Conservation (phyloP, 176 grass and related monocot genomes). For the Elaeis guineensis region DNA sequence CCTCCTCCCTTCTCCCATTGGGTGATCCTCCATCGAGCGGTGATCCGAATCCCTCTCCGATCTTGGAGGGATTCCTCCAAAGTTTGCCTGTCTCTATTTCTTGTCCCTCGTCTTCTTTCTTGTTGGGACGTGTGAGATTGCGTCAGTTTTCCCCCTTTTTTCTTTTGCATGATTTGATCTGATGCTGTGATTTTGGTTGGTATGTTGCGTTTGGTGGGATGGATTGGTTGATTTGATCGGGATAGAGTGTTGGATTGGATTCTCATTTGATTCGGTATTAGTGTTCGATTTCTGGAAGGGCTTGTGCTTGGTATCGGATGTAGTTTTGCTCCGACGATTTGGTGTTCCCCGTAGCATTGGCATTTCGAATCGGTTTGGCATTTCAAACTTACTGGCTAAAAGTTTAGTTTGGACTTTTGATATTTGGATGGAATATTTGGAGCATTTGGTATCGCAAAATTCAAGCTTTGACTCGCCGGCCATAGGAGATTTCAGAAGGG, state of each 20-base stretch:
- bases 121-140: constrained; percentile 5
- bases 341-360: too few relatives aligned
- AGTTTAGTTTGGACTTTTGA: too few relatives aligned
- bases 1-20: background rate
- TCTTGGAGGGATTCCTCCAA: constrained; percentile 12
- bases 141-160: background rate
- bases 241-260: background rate
- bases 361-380: too few relatives aligned
- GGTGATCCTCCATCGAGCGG: constrained; percentile 8
- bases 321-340: too few relatives aligned
- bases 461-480: too few relatives aligned
- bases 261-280: background rate
- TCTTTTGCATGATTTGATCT: background rate
- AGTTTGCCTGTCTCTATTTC: background rate
- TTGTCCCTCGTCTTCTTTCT: background rate
- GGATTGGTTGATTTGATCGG: background rate
- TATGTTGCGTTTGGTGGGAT: constrained; percentile 7
- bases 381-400: too few relatives aligned
- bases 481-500: too few relatives aligned
- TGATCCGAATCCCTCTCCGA: constrained; percentile 13
- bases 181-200: constrained; percentile 5
- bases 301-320: too few relatives aligned
- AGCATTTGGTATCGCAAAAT: too few relatives aligned
- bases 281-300: background rate
- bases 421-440: too few relatives aligned